Conservation (phyloP, 1,284 basidiomycete genomes). For the Pseudozyma flocculosa region DNA sequence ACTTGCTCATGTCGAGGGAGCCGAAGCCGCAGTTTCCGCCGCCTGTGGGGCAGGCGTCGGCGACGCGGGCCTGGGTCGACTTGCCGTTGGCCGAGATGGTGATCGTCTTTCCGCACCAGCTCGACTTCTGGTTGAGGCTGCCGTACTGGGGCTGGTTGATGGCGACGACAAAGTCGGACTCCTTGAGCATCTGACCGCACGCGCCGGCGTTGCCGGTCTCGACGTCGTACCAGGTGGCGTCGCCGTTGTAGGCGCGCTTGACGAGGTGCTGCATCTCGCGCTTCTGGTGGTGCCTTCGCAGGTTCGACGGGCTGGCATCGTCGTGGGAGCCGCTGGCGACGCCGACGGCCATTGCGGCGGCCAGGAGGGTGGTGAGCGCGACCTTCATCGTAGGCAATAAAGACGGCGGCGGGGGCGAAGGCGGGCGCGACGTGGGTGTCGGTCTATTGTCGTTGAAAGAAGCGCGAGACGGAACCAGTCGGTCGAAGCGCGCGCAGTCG, state of each 20-base stretch:
- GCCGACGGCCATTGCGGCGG: constrained; percentile 10
- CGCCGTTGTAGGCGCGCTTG: constrained; percentile 39
- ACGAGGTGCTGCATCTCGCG: constrained; percentile 9
- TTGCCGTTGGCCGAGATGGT: constrained; percentile 43
- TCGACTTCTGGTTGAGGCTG: constrained; percentile 25
- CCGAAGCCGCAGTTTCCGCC: constrained; percentile 45
- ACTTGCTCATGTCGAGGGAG: constrained; percentile 48
- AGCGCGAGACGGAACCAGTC: too few species aligned
- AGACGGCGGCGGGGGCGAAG: constrained; percentile 2
- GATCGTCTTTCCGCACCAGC: constrained; percentile 45
- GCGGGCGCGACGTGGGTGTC: constrained; percentile 6
- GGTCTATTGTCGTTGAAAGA: too few species aligned
- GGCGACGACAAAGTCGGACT: constrained; percentile 43
- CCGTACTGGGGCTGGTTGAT: constrained; percentile 52
- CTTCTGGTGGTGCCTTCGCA: not conserved
- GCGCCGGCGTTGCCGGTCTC: constrained; percentile 46
- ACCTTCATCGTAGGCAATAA: constrained; percentile 13
- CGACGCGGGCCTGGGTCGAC: constrained; percentile 34
- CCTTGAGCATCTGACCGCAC: constrained; percentile 36
- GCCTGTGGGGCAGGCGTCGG: constrained; percentile 50
- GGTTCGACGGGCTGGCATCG: not conserved
- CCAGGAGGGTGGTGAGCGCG: constrained; percentile 14
- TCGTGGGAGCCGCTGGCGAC: not conserved
- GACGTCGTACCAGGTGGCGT: constrained; percentile 50
- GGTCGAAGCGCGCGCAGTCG: too few species aligned